Base-by-base conservation (phyloP, 768 basidiomycete genomes). In the Lentinus tigrinus region DNA sequence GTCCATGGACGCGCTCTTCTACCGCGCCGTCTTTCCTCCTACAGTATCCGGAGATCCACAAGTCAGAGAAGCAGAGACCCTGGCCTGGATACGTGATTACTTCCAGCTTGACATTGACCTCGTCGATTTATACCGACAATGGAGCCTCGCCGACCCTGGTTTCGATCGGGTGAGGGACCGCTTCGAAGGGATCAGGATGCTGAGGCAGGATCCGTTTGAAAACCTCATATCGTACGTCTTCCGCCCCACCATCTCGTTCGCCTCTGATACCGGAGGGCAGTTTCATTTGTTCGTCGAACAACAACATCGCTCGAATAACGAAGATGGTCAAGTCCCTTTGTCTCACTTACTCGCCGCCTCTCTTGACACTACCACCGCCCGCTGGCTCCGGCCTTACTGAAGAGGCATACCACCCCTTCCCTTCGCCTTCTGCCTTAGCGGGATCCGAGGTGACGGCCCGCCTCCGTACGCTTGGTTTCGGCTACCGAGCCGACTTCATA, bases 231-330 rank as follows among this genome's bases (percentile, higher is more conserved):
- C 93, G 95, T 97, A 72, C 66, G 91, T 84, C 8, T 13, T 26
- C 17, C 38, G 11, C n/a, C n/a, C 11, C 42, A 19, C 36, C 21
- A 2, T 5, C 21, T 2, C 39, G 36, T 43, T 19, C 16, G 14
- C 46, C 27, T 34, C 19, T 28, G 23, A 24, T 28, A 26, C 13
- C 44, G 50, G 6, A 39, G 19, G 53, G 5, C 52, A 96, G 95
- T 9, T 99, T 98, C 75, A 97, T 99, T 63, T 98, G 96, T 69
- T 97, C 95, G 2, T 92, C 93, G 2, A 98, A 98, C 68, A 98
- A 98, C 71, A 95, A 98, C 65, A 98, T 99, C 50, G 74, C 85
- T 5, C 90, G 97, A 6, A 99, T 99, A 65, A 90, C 93, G 16
- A 91, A 89, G 56, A 95, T 98, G 89, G 86, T 98, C 27, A 88